phyloP scores from a whole-genome alignment of 768 basidiomycete genomes.

The Pilatotrama ljubarskyi region DNA sequence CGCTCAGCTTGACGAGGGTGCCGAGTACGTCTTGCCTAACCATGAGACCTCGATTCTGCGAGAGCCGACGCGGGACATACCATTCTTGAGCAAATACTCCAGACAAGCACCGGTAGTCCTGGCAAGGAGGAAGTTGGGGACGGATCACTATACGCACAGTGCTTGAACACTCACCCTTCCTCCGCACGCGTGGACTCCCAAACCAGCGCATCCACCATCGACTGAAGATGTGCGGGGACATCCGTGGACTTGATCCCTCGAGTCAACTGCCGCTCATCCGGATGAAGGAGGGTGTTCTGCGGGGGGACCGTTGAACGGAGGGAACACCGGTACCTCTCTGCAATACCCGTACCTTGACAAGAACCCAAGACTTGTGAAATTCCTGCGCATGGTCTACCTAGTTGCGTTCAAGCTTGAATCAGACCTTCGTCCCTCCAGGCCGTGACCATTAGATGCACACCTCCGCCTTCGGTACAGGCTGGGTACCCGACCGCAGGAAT shows the following conservation, averaged over 20 bases:
- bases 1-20: conserved; percentile 82
- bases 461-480: conserved; percentile 46
- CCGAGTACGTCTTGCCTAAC: conserved; percentile 68
- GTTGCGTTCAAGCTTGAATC: background rate
- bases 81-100: conserved; percentile 90
- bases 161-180: conserved; percentile 66
- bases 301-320: conserved; percentile 14
- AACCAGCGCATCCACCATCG: conserved; percentile 84
- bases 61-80: conserved; percentile 38
- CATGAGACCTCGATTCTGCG: background rate
- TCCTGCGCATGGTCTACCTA: conserved; percentile 63
- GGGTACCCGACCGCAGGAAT: conserved; percentile 57
- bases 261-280: conserved; percentile 85
- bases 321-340: background rate
- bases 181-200: conserved; percentile 84
- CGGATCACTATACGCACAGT: conserved; percentile 1
- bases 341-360: conserved; percentile 56
- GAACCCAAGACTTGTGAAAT: conserved; percentile 75
- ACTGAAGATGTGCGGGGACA: conserved; percentile 73
- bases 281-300: conserved; percentile 80
- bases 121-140: background rate
- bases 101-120: conserved; percentile 84
- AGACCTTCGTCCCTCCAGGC: background rate
- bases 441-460: conserved; percentile 27
- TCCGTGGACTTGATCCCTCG: conserved; percentile 80